Base-by-base conservation (phyloP, 495 filamentous ascomycete species). In the Tuber microsphaerosporum region DNA sequence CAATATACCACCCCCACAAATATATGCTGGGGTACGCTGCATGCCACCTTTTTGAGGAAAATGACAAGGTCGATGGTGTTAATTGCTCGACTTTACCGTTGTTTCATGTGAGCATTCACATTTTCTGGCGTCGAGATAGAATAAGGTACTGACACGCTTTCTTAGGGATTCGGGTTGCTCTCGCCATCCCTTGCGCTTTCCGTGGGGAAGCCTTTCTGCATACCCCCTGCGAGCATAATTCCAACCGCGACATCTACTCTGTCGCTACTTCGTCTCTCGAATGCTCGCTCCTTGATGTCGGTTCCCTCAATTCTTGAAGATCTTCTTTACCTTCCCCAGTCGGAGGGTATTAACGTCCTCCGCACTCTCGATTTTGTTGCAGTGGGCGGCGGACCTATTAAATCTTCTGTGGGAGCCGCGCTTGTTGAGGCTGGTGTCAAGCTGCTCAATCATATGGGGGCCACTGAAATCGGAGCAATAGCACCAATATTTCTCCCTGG, bases 381-480 rank as follows among this genome's bases (percentile, higher is more conserved):
- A 20, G 81, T 82, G 39, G 86, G 86, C 14, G 86, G 86, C 12
- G 86, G 85, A 0, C 77, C 81, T 1, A 77, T 86, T 2, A 85
- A 84, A 68, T 41, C 74, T 0, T 68, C 76, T 17, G 77, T 90
- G 12, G 89, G 88, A 0, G 85, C 89, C 76, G 81, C 82, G 51
- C 83, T 90, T 5, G 86, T 89, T 8, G 78, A 81, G 4, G 84
- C 86, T 46, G 86, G 86, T 3, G 86, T 90, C 1, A 84, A 83
- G n/a, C 84, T 90, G 34, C 85, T 86, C 20, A 85, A 86, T 7
- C 85, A 86, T 16, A 87, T 88, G 81, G 89, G 89, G 42, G 88
- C 87, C 39, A 89, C 89, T 22, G 89, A 90, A 81, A 85, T 87
- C 22, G 89, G 89, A 4, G 81, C 87, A 8, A 84, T 88, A 1